These are phyloP conservation scores for Gymnopilus dilepis DNA, from an alignment of 768 basidiomycete genomes.

Conservation along the genomic window DNA sequence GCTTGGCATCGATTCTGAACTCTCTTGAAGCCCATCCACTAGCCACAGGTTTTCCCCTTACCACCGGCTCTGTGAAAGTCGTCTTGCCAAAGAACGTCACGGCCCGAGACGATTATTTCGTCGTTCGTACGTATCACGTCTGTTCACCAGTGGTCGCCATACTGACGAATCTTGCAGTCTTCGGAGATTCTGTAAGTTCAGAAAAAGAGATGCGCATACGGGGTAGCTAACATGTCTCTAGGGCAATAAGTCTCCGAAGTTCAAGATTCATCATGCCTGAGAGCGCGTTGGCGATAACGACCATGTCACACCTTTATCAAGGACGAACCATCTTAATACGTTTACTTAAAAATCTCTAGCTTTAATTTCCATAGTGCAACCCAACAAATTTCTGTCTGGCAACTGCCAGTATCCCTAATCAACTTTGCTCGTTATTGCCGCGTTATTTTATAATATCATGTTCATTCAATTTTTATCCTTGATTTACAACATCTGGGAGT, in stretches of 20 bases:
- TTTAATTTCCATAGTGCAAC: not conserved
- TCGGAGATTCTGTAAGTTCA: slow-evolving; percentile 52
- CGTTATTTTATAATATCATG: too few species aligned
- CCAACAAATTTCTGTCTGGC: too few species aligned
- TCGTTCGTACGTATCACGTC: slow-evolving; percentile 45
- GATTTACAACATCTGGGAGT: too few species aligned
- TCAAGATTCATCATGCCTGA: slow-evolving; percentile 30
- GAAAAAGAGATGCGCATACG: slow-evolving; percentile 11
- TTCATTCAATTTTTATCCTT: too few species aligned
- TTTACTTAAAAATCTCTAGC: not conserved
- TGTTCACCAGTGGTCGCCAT: not conserved
- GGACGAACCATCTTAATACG: not conserved
- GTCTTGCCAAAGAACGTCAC: slow-evolving; percentile 42
- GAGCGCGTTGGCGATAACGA: not conserved
- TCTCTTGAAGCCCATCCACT: slow-evolving; percentile 45
- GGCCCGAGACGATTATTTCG: slow-evolving; percentile 45
- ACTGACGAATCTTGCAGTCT: slow-evolving; percentile 33
- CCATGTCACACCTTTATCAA: not conserved
- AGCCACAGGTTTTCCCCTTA: slow-evolving; percentile 44
- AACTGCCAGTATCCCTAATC: too few species aligned
- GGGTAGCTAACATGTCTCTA: not conserved
- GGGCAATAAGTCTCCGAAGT: slow-evolving; percentile 37
- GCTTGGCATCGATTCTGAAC: not conserved
- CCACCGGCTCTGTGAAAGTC: slow-evolving; percentile 41
- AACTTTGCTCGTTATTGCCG: too few species aligned